Conservation (phyloP, 345 rosid genomes). For the Eutrema japonicum region DNA sequence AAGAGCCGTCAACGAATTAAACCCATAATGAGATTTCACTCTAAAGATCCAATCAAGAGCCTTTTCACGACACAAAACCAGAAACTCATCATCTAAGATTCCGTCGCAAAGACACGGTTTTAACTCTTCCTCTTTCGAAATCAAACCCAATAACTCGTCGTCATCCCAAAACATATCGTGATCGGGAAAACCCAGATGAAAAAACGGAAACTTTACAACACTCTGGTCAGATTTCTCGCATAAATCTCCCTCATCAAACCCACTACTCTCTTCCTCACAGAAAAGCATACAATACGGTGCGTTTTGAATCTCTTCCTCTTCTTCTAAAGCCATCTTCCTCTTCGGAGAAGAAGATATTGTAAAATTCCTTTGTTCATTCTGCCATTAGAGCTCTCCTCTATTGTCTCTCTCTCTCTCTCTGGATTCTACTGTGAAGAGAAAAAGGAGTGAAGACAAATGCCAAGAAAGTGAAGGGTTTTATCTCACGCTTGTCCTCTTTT, state of each 20-base stretch:
- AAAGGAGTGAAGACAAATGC: slow-evolving; percentile 36
- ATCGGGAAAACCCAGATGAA: slow-evolving; percentile 49
- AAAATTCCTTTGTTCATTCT: slow-evolving; percentile 57
- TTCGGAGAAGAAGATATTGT: slow-evolving; percentile 49
- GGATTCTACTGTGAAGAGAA: slow-evolving; percentile 23
- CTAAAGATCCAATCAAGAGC: slow-evolving; percentile 78
- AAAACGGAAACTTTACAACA: slow-evolving; percentile 39
- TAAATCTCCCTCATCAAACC: slow-evolving; percentile 45
- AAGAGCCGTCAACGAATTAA: slow-evolving; percentile 69
- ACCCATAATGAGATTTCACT: slow-evolving; percentile 67
- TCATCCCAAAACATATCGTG: slow-evolving; percentile 68
- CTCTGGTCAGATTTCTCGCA: slow-evolving; percentile 35
- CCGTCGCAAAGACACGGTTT: slow-evolving; percentile 36
- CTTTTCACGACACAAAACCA: slow-evolving; percentile 52
- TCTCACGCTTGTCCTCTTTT: slow-evolving; percentile 61
- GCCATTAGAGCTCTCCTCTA: slow-evolving; percentile 42
- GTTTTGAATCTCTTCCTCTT: slow-evolving; percentile 42
- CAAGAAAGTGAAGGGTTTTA: slow-evolving; percentile 59
- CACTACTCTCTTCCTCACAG: slow-evolving; percentile 66
- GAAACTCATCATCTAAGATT: slow-evolving; percentile 45
- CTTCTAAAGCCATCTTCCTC: slow-evolving; percentile 69
- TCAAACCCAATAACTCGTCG: slow-evolving; percentile 56
- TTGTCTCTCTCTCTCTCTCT: slow-evolving; percentile 20
- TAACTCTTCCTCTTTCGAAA: slow-evolving; percentile 65
- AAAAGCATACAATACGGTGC: slow-evolving; percentile 52